Base-by-base conservation (phyloP, 257 asterid species). In the Fraxinus pennsylvanica region DNA sequence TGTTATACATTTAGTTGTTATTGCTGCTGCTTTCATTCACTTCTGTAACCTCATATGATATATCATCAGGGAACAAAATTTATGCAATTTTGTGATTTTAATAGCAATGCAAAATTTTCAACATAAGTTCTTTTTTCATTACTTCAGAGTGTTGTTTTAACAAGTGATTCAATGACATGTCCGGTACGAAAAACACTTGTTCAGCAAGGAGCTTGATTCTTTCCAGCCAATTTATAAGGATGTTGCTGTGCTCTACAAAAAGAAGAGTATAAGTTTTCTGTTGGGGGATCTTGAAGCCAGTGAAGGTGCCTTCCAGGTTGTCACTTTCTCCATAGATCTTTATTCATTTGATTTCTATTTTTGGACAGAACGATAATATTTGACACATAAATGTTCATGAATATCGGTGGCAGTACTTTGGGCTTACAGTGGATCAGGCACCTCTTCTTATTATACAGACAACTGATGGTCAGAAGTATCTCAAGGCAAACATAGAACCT, bases 251-350 rank as follows among this genome's bases (percentile, higher is more conserved):
- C 83, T 71, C 36, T 85, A 87, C 88, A 91, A 94, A 81, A 92
- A 87, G 36, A 85, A 90, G 80, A 96, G 92, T 75, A 33, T 92
- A 74, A 85, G 89, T 69, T 94, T 94, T 84, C 77, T 94, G 83
- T 80, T 94, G 71, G 97, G 96, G 9, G 98, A 94, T 81, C 83
- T 80, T 70, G 90, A 92, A 19, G 74, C 84, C 74, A 74, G 93
- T 78, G 85, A 80, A 73, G 85, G 82, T 83, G 97, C 92, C 59
- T 91, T 94, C 80, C 85, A 87, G 94, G 97, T 94, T 33, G 13
- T 30, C 32, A 71, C 17, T 71, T 76, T 74, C 43, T 78, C 39
- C 65, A 29, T 35, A 3, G 35, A 63, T 63, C 69, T 27, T 25
- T 63, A 15, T 75, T 68, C 68, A 21, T 71, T 71, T 59, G 61